These are phyloP conservation scores for Pythium guiyangense DNA, from an alignment of 352 stramenopile genomes.

Conservation along the genomic window DNA sequence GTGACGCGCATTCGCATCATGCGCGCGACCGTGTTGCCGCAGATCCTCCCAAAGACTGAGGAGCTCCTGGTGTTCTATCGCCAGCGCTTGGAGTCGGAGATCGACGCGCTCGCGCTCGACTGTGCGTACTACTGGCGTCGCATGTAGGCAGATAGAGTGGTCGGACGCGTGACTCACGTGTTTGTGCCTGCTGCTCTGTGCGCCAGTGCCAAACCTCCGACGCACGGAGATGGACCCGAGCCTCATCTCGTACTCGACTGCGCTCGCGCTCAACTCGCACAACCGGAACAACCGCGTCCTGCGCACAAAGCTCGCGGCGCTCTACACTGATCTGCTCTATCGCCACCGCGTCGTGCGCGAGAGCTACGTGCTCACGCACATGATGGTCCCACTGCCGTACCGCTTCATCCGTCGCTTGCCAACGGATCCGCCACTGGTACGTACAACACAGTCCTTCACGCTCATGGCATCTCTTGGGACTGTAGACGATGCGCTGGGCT, in stretches of 20 bases:
- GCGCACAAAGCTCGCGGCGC: constrained; percentile 36
- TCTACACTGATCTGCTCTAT: constrained; percentile 53
- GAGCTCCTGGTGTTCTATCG: constrained; percentile 44
- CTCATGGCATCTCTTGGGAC: neutral
- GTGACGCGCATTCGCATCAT: constrained; percentile 46
- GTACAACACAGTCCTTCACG: neutral
- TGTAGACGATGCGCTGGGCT: neutral
- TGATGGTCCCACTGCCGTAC: constrained; percentile 34
- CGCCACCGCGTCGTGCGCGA: constrained; percentile 25
- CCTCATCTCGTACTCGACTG: constrained; percentile 52
- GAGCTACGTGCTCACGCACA: constrained; percentile 42
- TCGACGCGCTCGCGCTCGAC: constrained; percentile 23
- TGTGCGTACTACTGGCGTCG: too few species aligned
- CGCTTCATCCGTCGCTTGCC: constrained; percentile 9
- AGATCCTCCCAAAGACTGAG: constrained; percentile 50
- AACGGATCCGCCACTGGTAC: constrained; percentile 7
- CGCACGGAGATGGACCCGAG: constrained; percentile 43
- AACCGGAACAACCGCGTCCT: constrained; percentile 70
- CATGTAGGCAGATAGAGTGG: constrained; percentile 25
- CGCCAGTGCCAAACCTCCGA: constrained; percentile 25
- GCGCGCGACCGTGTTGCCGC: constrained; percentile 58
- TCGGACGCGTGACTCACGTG: too few species aligned
- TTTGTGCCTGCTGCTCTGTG: neutral
- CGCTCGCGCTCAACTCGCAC: constrained; percentile 50
- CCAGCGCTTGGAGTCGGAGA: constrained; percentile 31